Evolutionary conservation across 179 eudicot genomes (phyloP).

Genomic region (Kewa caespitosa): DNA sequence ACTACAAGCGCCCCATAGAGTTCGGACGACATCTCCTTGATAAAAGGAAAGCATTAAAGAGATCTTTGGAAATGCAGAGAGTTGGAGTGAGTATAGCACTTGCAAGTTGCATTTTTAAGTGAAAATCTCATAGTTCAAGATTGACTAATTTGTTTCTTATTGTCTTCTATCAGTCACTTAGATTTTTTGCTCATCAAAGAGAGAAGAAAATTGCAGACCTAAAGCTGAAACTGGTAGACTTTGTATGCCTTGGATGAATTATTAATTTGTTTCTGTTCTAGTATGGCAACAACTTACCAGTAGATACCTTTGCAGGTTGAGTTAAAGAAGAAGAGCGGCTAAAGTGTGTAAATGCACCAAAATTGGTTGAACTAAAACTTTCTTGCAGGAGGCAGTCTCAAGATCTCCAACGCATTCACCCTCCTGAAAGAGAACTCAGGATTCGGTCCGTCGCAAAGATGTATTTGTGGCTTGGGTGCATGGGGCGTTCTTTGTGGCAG

Average conservation of each 20-base stretch:
- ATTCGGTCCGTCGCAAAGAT: not conserved
- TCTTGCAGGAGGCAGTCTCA: not conserved
- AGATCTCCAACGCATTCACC: not conserved
- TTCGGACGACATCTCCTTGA: slow-evolving; percentile 57
- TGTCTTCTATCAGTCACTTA: slow-evolving; percentile 51
- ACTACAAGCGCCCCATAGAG: slow-evolving; percentile 72
- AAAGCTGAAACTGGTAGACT: slow-evolving; percentile 59
- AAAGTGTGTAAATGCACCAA: not conserved
- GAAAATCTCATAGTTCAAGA: not conserved
- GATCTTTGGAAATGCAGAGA: slow-evolving; percentile 90
- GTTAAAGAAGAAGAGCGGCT: slow-evolving; percentile 16
- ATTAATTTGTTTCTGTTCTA: not conserved
- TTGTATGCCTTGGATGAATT: not conserved
- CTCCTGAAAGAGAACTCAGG: not conserved
- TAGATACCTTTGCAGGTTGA: slow-evolving; percentile 27
- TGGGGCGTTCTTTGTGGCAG: not conserved
- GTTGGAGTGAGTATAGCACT: slow-evolving; percentile 64
- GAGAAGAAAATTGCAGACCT: slow-evolving; percentile 58
- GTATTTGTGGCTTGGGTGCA: not conserved
- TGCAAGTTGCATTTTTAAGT: slow-evolving; percentile 1
- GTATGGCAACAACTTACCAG: not conserved
- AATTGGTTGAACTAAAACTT: not conserved
- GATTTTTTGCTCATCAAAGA: slow-evolving; percentile 71
- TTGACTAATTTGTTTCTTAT: not conserved
- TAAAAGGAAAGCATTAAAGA: slow-evolving; percentile 72